These are phyloP conservation scores for Puccinia polysora DNA, from an alignment of 1,284 basidiomycete genomes.

Conservation along the genomic window DNA sequence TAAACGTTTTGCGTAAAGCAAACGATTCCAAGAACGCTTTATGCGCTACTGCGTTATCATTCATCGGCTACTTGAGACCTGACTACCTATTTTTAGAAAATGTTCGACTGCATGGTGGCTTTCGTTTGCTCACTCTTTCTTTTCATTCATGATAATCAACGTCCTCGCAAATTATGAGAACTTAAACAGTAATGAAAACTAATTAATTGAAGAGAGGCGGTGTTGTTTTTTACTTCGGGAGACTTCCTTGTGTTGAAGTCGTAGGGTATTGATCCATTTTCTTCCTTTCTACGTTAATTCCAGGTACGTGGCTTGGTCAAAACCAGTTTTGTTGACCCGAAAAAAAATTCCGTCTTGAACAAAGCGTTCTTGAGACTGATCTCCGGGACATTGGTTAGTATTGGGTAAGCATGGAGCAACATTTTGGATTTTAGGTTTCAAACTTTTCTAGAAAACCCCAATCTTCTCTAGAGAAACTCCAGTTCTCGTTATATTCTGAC, in stretches of 20 bases:
- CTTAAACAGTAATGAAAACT: too few species aligned
- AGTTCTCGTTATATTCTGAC: background rate
- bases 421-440: too few species aligned
- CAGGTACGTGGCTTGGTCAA: constrained; percentile 32
- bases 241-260: too few species aligned
- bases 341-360: background rate
- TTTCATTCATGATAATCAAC: too few species aligned
- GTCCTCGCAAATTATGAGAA: too few species aligned
- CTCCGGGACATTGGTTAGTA: constrained; percentile 14
- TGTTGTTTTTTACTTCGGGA: too few species aligned
- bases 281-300: background rate
- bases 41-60: constrained; percentile 29
- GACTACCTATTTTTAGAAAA: constrained; percentile 38
- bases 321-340: constrained; percentile 14
- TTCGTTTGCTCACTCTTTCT: too few species aligned
- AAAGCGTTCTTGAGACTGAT: constrained; percentile 30
- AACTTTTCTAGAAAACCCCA: too few species aligned
- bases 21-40: constrained; percentile 33
- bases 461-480: too few species aligned
- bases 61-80: constrained; percentile 21
- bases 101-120: too few species aligned
- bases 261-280: background rate
- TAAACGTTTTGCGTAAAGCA: constrained; percentile 21
- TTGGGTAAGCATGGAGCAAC: constrained; percentile 5
- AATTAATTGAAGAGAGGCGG: too few species aligned